Evolutionary conservation across 169 alveolate genomes (phyloP).

Genomic region (Plasmodium falciparum): DNA sequence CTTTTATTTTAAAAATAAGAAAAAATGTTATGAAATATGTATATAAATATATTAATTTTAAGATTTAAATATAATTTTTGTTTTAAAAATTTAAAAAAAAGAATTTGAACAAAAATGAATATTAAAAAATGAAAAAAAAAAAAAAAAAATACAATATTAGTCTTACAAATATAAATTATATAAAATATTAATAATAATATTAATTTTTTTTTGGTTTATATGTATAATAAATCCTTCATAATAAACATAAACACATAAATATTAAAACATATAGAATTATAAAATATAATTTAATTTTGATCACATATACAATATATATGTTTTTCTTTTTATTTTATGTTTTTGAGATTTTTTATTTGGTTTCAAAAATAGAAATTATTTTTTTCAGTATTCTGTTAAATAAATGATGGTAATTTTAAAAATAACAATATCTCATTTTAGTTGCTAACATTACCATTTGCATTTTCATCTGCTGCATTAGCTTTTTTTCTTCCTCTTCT

Average conservation of each 20-base stretch:
- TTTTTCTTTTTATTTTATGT: conserved; percentile 20
- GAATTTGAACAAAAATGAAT: too few species aligned
- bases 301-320: conserved; percentile 10
- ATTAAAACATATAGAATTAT: conserved; percentile 6
- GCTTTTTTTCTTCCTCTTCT: conserved; percentile 45
- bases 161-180: too few species aligned
- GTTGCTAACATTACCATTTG: conserved; percentile 38
- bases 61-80: too few species aligned
- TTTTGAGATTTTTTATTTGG: neutral
- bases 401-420: conserved; percentile 35
- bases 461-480: conserved; percentile 14
- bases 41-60: too few species aligned
- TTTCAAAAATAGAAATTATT: too few species aligned
- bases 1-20: too few species aligned
- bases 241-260: too few species aligned
- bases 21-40: conserved; percentile 11
- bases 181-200: too few species aligned
- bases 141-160: too few species aligned
- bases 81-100: neutral
- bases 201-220: too few species aligned
- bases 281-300: conserved; percentile 25
- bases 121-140: too few species aligned
- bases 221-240: too few species aligned
- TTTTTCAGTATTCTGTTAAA: neutral
- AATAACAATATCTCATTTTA: conserved; percentile 40